Percentiles rank a stretch among this genome's conserved stretches.
Evolutionary conservation across 768 basidiomycete species (phyloP).

Genomic region (Royoungia palumana): DNA sequence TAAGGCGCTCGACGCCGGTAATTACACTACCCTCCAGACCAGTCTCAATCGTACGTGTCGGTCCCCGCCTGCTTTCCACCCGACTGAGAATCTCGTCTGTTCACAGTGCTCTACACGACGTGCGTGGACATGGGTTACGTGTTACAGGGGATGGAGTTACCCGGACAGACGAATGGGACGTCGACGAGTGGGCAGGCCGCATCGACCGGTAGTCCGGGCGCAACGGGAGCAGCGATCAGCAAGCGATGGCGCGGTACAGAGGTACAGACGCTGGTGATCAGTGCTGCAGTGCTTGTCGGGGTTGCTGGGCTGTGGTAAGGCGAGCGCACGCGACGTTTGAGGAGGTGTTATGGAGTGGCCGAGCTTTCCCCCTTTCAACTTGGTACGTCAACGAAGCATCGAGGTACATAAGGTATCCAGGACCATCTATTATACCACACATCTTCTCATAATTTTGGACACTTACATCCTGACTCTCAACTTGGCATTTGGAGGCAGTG

Average conservation of each 20-base stretch:
- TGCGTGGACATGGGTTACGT: constrained; percentile 27
- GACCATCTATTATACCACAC: constrained; percentile 10
- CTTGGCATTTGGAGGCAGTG: not conserved
- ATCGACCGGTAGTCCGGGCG: not conserved
- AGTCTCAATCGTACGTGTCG: constrained; percentile 35
- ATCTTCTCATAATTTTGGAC: not conserved
- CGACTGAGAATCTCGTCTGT: not conserved
- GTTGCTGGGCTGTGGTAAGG: constrained; percentile 13
- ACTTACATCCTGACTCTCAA: not conserved
- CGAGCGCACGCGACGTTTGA: no score
- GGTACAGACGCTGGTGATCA: constrained; percentile 3
- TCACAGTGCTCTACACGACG: constrained; percentile 23
- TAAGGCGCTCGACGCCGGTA: constrained; percentile 17
- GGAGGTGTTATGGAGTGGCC: not conserved
- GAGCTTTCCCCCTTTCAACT: not conserved
- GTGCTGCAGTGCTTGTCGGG: constrained; percentile 6
- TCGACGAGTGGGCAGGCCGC: constrained; percentile 2
- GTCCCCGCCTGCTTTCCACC: no score
- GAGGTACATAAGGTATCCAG: not conserved
- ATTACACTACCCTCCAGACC: constrained; percentile 30
- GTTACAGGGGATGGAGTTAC: constrained; percentile 21
- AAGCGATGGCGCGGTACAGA: not conserved
- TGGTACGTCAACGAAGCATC: not conserved
- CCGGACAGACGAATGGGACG: constrained; percentile 22
- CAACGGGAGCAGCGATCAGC: constrained; percentile 2